Base-by-base conservation (phyloP, 768 basidiomycete genomes). In the Boletellus emodensis region DNA sequence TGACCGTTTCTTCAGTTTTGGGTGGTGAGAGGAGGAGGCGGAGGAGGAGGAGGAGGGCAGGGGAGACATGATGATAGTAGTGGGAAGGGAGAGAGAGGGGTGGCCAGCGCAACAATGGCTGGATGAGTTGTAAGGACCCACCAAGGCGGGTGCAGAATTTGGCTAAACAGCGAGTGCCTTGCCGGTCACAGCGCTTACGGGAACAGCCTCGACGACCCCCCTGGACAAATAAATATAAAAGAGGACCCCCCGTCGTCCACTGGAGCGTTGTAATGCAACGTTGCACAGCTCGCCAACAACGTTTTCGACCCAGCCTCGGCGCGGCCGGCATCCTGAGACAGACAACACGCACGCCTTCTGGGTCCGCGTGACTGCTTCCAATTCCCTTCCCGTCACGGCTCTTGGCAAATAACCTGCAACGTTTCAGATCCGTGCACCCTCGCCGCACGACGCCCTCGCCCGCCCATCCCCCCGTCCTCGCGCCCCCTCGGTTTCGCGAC, bases 101-200 rank as follows among this genome's bases (percentile, higher is more conserved):
- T 70, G 68, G 64, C 60, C 68, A 67, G 70, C 64, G 68, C 66
- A 68, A 72, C 70, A 72, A 72, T 71, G 73, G 69, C 69, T 62
- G 66, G 60, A 64, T 48, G 64, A 66, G 56, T 66, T 64, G 62
- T 52, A 55, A 53, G 54, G 61, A 57, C 58, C 66, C 61, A 59
- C 60, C 56, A 54, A 56, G 61, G 55, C 66, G 66, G 61, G 61
- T 57, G 51, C 64, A 63, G 65, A 69, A 69, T 57, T 63, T 64
- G 67, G 59, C 60, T 49, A 64, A 64, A 63, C 56, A 64, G 63
- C 56, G 54, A 65, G 61, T 62, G 67, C 62, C 65, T 69, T 67
- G 66, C 66, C 67, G 61, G 65, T 61, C 63, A 65, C 67, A 67
- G 66, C 65, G 67, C 66, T 64, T 65, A 65, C 53, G 47, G 49